Evolutionary conservation across 1,284 basidiomycete species (phyloP).

Genomic region (Mycena sp.): DNA sequence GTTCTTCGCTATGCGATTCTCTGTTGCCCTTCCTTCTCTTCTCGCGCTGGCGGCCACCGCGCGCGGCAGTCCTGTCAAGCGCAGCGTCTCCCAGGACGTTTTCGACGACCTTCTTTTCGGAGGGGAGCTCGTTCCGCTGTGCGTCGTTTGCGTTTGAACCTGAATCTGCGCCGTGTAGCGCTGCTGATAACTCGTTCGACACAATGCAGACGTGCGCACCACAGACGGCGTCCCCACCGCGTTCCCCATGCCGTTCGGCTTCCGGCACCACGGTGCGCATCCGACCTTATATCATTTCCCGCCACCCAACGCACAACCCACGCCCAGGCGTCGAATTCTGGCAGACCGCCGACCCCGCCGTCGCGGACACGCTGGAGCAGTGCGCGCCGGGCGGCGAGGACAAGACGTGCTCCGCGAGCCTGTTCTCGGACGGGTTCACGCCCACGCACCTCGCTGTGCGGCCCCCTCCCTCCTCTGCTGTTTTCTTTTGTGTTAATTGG

Average conservation of each 20-base stretch:
- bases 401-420: background rate
- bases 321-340: background rate
- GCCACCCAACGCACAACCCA: too few species aligned
- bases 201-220: background rate
- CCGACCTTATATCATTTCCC: background rate
- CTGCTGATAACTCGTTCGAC: too few species aligned
- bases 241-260: background rate
- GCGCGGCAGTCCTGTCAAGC: too few species aligned
- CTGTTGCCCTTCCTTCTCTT: too few species aligned
- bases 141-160: too few species aligned
- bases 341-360: background rate
- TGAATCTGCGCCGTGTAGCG: too few species aligned
- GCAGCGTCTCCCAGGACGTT: too few species aligned
- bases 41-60: too few species aligned
- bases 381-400: background rate
- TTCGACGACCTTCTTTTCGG: conserved; percentile 34
- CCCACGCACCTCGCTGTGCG: background rate
- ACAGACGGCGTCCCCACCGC: conserved; percentile 1
- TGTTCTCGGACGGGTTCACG: background rate
- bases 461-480: background rate
- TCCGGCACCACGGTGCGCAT: background rate
- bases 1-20: too few species aligned
- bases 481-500: background rate
- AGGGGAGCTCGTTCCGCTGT: conserved; percentile 44
- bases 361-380: background rate